A percentile compares a stretch with the other conserved stretches of the same genome.
phyloP scores from a whole-genome alignment of 257 asterid species.

The Leptodermis oblonga region DNA sequence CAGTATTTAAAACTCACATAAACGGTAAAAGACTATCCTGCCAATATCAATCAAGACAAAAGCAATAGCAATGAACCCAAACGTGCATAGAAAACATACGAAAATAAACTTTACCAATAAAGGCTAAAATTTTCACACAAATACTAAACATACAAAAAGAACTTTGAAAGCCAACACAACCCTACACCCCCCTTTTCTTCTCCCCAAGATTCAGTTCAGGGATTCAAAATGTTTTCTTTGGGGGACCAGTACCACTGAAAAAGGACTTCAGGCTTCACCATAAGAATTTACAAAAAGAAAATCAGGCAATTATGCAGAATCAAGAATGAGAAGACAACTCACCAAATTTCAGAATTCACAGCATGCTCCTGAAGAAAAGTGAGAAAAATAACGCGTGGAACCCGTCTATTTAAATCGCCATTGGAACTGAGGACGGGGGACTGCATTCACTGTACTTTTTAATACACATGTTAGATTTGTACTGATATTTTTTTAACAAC shows the following conservation, averaged over 20 bases:
- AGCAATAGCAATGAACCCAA: too few species aligned
- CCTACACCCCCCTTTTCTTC: too few species aligned
- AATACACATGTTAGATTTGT: background rate
- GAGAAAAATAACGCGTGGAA: background rate
- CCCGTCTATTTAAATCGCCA: too few species aligned
- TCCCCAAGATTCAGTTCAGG: too few species aligned
- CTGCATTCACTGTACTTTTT: too few species aligned
- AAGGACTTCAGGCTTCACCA: background rate
- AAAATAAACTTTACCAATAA: background rate
- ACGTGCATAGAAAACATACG: background rate
- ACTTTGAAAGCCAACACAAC: background rate
- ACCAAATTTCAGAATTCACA: too few species aligned
- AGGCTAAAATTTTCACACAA: background rate
- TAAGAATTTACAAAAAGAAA: background rate
- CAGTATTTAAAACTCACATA: background rate
- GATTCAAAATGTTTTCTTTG: background rate
- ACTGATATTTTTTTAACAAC: too few species aligned
- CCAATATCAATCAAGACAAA: too few species aligned
- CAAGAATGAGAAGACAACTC: slow-evolving; percentile 1
- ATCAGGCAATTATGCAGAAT: background rate
- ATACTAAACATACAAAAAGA: background rate
- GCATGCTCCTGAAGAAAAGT: too few species aligned
- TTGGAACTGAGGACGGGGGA: background rate
- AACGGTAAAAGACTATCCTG: too few species aligned
- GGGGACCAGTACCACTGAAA: too few species aligned